Evolutionary conservation across 192 early-diverging fungal species (phyloP).

Genomic region (Umbelopsis sp.): DNA sequence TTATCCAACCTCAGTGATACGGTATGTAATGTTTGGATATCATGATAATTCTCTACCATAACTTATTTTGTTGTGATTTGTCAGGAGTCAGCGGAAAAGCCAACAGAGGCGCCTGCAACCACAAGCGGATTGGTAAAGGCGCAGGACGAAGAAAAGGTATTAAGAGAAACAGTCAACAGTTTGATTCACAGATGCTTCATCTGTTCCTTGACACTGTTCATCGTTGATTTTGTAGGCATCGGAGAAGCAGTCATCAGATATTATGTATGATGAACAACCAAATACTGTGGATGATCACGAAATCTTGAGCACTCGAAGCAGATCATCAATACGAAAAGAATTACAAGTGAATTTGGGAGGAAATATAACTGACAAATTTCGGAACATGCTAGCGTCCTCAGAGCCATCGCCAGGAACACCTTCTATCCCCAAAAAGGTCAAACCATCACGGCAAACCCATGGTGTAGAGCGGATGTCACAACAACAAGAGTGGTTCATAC

Average conservation of each 20-base stretch:
- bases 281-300: no score
- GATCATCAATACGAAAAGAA: conserved; percentile 3
- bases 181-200: no score
- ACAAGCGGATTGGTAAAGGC: no score
- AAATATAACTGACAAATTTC: not conserved
- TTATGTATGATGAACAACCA: no score
- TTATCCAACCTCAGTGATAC: conserved; percentile 6
- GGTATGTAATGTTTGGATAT: not conserved
- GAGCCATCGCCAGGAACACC: not conserved
- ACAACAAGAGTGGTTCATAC: conserved; percentile 56
- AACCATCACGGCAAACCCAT: not conserved
- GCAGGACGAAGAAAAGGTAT: no score
- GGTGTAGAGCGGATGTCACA: conserved; percentile 17
- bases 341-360: not conserved
- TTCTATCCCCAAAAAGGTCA: not conserved
- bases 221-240: no score
- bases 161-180: no score
- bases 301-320: not conserved
- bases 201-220: no score
- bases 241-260: no score
- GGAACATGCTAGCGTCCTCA: not conserved
- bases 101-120: no score
- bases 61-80: not conserved
- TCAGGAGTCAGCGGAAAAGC: not conserved
- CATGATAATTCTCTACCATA: not conserved